These are phyloP conservation scores for Aureobasidium sp. DNA, from an alignment of 2,329 filamentous ascomycete species.

Conservation along the genomic window DNA sequence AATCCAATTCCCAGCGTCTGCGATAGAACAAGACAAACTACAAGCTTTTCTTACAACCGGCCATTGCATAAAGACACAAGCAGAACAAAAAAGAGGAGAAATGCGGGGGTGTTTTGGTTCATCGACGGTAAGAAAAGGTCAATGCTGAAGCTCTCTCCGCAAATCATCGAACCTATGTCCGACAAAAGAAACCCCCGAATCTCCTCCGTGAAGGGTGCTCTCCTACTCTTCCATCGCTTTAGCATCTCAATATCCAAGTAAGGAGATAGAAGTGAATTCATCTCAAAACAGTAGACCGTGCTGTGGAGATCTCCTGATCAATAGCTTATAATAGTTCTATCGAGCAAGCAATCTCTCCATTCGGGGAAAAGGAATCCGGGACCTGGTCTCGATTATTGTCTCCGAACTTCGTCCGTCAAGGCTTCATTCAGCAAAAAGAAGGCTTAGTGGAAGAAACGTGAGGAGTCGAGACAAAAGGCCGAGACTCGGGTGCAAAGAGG, in stretches of 20 bases:
- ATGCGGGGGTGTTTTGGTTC: neutral
- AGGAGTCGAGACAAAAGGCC: neutral
- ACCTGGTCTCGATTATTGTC: no score
- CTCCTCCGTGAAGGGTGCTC: neutral
- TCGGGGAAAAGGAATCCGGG: neutral
- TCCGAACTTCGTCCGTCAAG: neutral
- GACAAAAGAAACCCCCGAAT: no score
- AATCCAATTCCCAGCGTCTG: no score
- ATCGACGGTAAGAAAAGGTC: neutral
- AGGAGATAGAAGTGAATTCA: neutral
- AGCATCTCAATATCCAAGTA: neutral
- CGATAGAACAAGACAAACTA: no score
- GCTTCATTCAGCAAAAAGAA: no score
- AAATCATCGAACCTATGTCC: no score
- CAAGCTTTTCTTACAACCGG: neutral
- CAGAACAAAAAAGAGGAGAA: neutral
- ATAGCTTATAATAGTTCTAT: no score
- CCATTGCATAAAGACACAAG: no score
- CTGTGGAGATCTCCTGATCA: no score
- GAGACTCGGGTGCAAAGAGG: neutral
- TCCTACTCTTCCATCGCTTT: neutral
- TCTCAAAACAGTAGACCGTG: no score
- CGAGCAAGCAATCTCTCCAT: neutral
- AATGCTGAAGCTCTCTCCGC: conserved; percentile 3
- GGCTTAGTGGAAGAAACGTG: no score